These are phyloP conservation scores for Pseudogymnoascus sp. DNA, from an alignment of 2,329 filamentous ascomycete species.

Conservation along the genomic window DNA sequence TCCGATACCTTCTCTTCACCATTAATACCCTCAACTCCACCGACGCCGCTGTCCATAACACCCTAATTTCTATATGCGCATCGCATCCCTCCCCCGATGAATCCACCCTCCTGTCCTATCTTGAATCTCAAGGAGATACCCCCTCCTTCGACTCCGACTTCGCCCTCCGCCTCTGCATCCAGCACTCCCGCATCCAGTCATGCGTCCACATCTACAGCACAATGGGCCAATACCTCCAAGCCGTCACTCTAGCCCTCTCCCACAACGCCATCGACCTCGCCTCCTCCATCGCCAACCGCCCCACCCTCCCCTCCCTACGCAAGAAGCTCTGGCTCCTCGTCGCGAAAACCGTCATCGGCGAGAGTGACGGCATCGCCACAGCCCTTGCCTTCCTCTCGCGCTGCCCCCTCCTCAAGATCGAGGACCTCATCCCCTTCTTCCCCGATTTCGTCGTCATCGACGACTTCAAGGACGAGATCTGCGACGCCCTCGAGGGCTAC, in stretches of 20 bases:
- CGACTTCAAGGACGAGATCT: slow-evolving; percentile 98
- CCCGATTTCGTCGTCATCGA: slow-evolving; percentile 98
- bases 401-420: slow-evolving; percentile 76
- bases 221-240: slow-evolving; percentile 91
- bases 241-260: slow-evolving; percentile 84
- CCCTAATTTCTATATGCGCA: slow-evolving; percentile 90
- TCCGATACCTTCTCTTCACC: slow-evolving; percentile 87
- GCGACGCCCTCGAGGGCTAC: slow-evolving; percentile 86
- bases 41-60: slow-evolving; percentile 90
- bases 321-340: slow-evolving; percentile 96
- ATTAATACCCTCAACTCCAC: slow-evolving; percentile 78
- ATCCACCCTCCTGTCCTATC: slow-evolving; percentile 75
- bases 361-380: slow-evolving; percentile 79
- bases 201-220: slow-evolving; percentile 96
- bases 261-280: slow-evolving; percentile 88
- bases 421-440: slow-evolving; percentile 97
- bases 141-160: slow-evolving; percentile 92
- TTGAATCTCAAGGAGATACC: slow-evolving; percentile 82
- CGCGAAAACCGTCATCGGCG: slow-evolving; percentile 85
- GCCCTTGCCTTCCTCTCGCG: slow-evolving; percentile 90
- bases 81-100: slow-evolving; percentile 79
- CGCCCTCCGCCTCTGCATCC: slow-evolving; percentile 88
- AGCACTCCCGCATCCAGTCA: slow-evolving; percentile 84
- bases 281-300: slow-evolving; percentile 78
- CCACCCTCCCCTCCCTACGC: slow-evolving; percentile 69